Evolutionary conservation across 2,329 filamentous ascomycete genomes (phyloP).

Genomic region (Amauroascus verrucosus): DNA sequence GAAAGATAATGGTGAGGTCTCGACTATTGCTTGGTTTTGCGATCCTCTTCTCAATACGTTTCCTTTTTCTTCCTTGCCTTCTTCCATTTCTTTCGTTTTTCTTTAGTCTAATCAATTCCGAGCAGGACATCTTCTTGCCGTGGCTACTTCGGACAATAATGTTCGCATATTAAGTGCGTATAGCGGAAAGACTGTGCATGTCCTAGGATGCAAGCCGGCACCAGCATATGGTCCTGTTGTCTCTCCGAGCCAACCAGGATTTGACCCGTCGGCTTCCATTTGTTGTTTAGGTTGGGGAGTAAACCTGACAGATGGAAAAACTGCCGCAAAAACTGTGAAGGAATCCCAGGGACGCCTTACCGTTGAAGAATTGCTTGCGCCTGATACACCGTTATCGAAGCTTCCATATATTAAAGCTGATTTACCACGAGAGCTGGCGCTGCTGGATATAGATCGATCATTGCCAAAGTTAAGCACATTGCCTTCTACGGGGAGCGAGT

Average conservation of each 20-base stretch:
- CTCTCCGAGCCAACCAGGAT: constrained; percentile 27
- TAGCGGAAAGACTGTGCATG: constrained; percentile 69
- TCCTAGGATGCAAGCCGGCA: constrained; percentile 39
- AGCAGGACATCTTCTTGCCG: constrained; percentile 57
- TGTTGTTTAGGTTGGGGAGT: constrained; percentile 46
- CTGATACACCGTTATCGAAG: constrained; percentile 31
- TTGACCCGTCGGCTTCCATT: constrained; percentile 24
- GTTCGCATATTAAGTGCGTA: constrained; percentile 69
- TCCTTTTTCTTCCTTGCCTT: no score
- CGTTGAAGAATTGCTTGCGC: constrained; percentile 35
- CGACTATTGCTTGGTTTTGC: constrained; percentile 3
- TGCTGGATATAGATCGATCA: constrained; percentile 64
- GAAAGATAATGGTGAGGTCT: constrained; percentile 55
- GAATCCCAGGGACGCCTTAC: constrained; percentile 22
- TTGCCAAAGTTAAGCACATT: constrained; percentile 66
- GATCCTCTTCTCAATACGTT: no score
- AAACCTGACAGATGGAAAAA: constrained; percentile 44
- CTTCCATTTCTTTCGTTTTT: no score
- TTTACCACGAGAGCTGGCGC: constrained; percentile 61
- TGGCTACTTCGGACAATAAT: constrained; percentile 72
- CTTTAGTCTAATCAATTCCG: constrained; percentile 3
- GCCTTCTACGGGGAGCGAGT: constrained; percentile 54
- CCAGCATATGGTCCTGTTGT: background rate
- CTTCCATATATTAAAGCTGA: constrained; percentile 39
- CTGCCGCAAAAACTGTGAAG: constrained; percentile 34